These are phyloP conservation scores for Lagenaria siceraria DNA, from an alignment of 306 rosid species.

Conservation along the genomic window DNA sequence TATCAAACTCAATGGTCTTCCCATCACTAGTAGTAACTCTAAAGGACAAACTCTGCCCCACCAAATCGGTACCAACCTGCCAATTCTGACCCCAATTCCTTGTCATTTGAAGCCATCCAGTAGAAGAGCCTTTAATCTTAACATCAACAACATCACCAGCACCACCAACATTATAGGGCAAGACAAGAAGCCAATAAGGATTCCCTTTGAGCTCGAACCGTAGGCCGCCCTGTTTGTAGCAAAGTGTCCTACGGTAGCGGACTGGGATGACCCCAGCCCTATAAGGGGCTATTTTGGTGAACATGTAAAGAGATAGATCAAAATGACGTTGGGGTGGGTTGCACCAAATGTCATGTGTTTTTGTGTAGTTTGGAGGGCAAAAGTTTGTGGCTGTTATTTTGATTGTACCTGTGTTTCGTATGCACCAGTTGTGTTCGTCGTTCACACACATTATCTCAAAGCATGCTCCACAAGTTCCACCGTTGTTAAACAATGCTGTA, in stretches of 20 bases:
- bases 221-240: conserved; percentile 29
- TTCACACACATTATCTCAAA: conserved; percentile 33
- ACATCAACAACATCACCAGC: conserved; percentile 31
- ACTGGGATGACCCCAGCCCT: conserved; percentile 52
- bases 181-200: conserved; percentile 21
- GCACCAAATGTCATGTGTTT: conserved; percentile 36
- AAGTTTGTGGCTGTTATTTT: conserved; percentile 46
- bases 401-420: conserved; percentile 15
- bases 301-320: conserved; percentile 53
- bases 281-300: conserved; percentile 24
- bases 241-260: conserved; percentile 18
- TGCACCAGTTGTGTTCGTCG: conserved; percentile 38
- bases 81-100: conserved; percentile 58
- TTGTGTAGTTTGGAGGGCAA: conserved; percentile 40
- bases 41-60: conserved; percentile 48
- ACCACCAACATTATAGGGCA: conserved; percentile 45
- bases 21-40: conserved; percentile 32
- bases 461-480: conserved; percentile 46
- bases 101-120: conserved; percentile 25
- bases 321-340: conserved; percentile 59
- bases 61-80: neutral
- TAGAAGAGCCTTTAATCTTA: conserved; percentile 23
- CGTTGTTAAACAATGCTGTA: conserved; percentile 46
- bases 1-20: conserved; percentile 8
- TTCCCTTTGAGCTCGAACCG: conserved; percentile 44